Evolutionary conservation across 129 eudicot species (phyloP).

Genomic region (Chrysanthemum seticuspe): DNA sequence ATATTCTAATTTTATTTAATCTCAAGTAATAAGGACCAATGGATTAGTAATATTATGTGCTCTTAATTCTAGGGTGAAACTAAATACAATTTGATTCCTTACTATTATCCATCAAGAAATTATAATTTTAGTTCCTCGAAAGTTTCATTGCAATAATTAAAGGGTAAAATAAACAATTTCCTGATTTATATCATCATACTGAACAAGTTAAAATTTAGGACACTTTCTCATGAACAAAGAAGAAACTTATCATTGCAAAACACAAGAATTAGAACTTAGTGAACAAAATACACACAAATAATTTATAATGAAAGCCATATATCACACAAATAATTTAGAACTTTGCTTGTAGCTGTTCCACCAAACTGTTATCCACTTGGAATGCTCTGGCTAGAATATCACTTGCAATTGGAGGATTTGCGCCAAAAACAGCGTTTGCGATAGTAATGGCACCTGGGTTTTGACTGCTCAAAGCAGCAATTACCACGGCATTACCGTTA

Average conservation of each 20-base stretch:
- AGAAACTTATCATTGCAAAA: conserved; percentile 2
- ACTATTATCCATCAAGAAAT: too few relatives aligned
- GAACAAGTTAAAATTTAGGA: too few relatives aligned
- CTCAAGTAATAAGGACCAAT: neutral
- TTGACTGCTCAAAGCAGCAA: conserved; percentile 48
- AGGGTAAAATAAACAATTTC: neutral
- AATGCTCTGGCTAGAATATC: conserved; percentile 45
- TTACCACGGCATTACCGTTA: conserved; percentile 31
- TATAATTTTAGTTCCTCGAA: neutral
- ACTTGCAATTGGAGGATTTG: conserved; percentile 35
- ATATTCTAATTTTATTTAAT: neutral
- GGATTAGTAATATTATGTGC: neutral
- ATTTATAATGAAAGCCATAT: conserved; percentile 10
- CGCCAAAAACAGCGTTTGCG: conserved; percentile 40
- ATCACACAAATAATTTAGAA: conserved; percentile 29
- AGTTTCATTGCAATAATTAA: neutral
- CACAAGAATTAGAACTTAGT: conserved; percentile 13
- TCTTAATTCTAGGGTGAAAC: neutral
- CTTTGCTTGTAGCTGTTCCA: conserved; percentile 31
- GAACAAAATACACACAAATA: conserved; percentile 14
- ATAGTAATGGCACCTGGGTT: conserved; percentile 47
- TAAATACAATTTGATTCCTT: too few relatives aligned
- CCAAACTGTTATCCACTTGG: conserved; percentile 36
- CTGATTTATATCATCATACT: neutral
- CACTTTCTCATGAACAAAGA: neutral